These are phyloP conservation scores for Colletotrichum destructivum DNA, from an alignment of 2,329 filamentous ascomycete genomes.

Conservation along the genomic window DNA sequence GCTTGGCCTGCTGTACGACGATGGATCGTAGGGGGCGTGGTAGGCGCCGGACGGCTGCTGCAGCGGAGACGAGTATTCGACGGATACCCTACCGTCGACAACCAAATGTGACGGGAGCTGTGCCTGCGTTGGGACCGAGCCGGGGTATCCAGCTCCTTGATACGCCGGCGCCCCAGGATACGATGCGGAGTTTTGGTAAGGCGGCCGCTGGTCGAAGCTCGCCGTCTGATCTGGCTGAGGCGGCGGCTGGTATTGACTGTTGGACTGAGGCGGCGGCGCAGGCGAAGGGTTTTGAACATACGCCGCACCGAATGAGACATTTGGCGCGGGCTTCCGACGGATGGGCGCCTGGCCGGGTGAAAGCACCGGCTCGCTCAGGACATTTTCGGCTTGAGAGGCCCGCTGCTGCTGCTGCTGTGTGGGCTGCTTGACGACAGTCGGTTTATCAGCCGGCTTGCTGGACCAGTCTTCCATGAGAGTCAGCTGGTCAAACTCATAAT, in stretches of 20 bases:
- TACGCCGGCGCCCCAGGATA: conserved; percentile 34
- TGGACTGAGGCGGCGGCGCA: conserved; percentile 19
- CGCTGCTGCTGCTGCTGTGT: conserved; percentile 26
- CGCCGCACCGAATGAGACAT: conserved; percentile 15
- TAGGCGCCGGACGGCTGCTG: conserved; percentile 12
- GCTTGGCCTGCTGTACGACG: conserved; percentile 26
- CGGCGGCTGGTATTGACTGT: conserved; percentile 21
- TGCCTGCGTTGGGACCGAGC: conserved; percentile 2
- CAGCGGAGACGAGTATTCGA: conserved; percentile 6
- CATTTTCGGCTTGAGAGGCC: conserved; percentile 17
- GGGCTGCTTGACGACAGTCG: conserved; percentile 18
- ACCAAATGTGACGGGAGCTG: conserved; percentile 5
- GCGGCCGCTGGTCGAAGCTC: conserved; percentile 23
- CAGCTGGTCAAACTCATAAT: conserved; percentile 32
- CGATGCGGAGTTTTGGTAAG: conserved; percentile 31
- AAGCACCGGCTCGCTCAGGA: conserved; percentile 21
- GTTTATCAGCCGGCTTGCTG: conserved; percentile 7
- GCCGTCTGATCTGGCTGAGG: conserved; percentile 6
- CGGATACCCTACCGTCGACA: conserved; percentile 3
- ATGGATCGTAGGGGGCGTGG: conserved; percentile 29
- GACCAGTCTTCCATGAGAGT: conserved; percentile 19
- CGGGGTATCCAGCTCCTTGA: conserved; percentile 15
- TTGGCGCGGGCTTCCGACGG: conserved; percentile 35
- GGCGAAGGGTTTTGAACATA: conserved; percentile 31
- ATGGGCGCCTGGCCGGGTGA: conserved; percentile 37